A percentile compares a stretch with the other conserved stretches of the same genome.
Conservation (phyloP, 192 early-diverging fungal genomes). For the Backusella psychrophila region DNA sequence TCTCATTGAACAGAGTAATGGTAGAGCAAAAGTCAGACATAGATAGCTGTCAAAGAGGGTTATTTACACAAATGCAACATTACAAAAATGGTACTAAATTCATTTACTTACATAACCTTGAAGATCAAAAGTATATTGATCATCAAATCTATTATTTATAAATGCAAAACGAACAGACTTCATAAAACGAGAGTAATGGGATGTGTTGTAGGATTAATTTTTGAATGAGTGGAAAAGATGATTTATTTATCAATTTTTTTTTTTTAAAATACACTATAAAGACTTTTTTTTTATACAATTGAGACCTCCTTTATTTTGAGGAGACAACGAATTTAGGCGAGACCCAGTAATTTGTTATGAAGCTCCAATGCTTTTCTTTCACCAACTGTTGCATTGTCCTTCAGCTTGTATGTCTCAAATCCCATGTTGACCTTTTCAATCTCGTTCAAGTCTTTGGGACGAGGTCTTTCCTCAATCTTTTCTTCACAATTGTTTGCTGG, state of each 20-base stretch:
- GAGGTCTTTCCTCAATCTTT: conserved; percentile 18
- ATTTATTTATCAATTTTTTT: conserved; percentile 1
- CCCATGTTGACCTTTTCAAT: conserved; percentile 25
- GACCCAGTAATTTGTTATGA: conserved; percentile 6
- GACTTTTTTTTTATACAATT: neutral
- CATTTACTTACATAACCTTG: conserved; percentile 26
- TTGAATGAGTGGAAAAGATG: neutral
- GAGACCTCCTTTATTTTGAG: neutral
- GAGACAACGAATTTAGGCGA: neutral
- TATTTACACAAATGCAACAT: neutral
- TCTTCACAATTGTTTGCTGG: conserved; percentile 28
- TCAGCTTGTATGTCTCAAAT: neutral
- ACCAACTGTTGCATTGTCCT: neutral
- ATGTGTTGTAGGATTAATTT: neutral
- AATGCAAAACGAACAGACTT: conserved; percentile 17
- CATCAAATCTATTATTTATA: conserved; percentile 30
- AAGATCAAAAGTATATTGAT: conserved; percentile 39
- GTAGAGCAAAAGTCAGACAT: conserved; percentile 8
- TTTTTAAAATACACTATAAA: neutral
- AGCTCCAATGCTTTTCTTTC: conserved; percentile 8
- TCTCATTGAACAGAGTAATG: conserved; percentile 14
- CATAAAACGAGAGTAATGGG: conserved; percentile 14
- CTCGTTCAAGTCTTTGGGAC: neutral
- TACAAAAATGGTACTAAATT: neutral
- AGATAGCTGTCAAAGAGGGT: conserved; percentile 5